Conservation (phyloP, 2,329 filamentous ascomycete genomes). For the Fusarium pseudograminearum region DNA sequence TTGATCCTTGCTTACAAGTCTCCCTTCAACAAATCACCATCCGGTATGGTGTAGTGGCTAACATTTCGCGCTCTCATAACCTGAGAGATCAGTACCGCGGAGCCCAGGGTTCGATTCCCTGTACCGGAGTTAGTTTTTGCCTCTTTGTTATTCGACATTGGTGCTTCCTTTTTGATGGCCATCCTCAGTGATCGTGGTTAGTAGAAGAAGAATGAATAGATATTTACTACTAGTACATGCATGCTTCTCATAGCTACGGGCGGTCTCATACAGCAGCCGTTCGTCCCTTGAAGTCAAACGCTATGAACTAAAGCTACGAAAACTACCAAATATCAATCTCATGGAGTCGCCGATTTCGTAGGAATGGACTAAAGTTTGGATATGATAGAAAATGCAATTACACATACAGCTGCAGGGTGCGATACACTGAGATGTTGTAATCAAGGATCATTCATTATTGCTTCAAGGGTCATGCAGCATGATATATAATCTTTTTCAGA, state of each 20-base stretch:
- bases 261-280: neutral
- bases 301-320: neutral
- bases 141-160: too few relatives aligned
- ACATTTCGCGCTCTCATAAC: conserved; percentile 52
- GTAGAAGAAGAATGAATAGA: too few relatives aligned
- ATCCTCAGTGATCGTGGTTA: too few relatives aligned
- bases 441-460: too few relatives aligned
- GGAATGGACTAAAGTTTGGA: neutral
- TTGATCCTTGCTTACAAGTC: accelerated
- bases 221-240: neutral
- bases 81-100: conserved; percentile 35
- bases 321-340: neutral
- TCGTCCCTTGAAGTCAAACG: neutral
- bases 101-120: conserved; percentile 49
- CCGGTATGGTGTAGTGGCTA: conserved; percentile 53
- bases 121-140: conserved; percentile 38
- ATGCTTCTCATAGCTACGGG: neutral
- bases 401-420: neutral
- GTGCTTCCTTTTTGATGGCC: neutral
- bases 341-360: neutral
- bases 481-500: too few relatives aligned
- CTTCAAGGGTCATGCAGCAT: too few relatives aligned
- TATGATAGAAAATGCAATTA: neutral
- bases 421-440: neutral
- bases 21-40: conserved; percentile 8